Base-by-base conservation (phyloP, 139 green algal species). In the Yamagishiella unicocca region DNA sequence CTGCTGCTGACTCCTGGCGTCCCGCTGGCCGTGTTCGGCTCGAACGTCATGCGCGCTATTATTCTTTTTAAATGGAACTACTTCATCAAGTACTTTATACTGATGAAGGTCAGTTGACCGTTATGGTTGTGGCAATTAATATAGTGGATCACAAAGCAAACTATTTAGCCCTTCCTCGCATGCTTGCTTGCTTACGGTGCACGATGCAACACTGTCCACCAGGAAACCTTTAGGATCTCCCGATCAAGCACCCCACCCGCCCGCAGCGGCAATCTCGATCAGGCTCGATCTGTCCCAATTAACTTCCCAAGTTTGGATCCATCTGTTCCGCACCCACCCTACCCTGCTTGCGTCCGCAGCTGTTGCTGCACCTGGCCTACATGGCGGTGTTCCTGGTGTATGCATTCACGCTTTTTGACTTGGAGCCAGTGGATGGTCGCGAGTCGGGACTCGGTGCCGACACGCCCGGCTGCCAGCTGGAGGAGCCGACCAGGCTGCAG, bases 51-150 rank as follows among this genome's bases (percentile, higher is more conserved):
- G 29, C 64, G 45, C 5, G 81, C 81, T 1, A 24, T 87, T 22
- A 78, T 87, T 24, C 31, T 53, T 2, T 87, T 79, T 45, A 87
- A 78, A 33, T 87, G 66, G 64, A 37, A 87, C 66, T 50, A 76
- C 31, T 74, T 85, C 27, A 75, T 31, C 31, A 72, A 58, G 22
- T 78, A 70, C 46, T 87, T 79, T 35, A 78, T 78, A 10, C n/a
- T 87, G 9, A 21, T 87, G 31, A 64, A 87, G 79, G 79, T 77
- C 17, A 43, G 29, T 72, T 5, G n/a, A 17, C 29, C 6, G 64
- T 72, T 22, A 29, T 42, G 6, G n/a, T 6, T 72, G 7, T 42
- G 7, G n/a, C n/a, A 40, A 9, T 43, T 42, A 72, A 21, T 72
- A 27, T 42, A 72, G 6, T 21, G n/a, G n/a, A n/a, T n/a, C n/a